Evolutionary conservation across 2,329 filamentous ascomycete species (phyloP).

Genomic region (Ophiocordyceps australis): DNA sequence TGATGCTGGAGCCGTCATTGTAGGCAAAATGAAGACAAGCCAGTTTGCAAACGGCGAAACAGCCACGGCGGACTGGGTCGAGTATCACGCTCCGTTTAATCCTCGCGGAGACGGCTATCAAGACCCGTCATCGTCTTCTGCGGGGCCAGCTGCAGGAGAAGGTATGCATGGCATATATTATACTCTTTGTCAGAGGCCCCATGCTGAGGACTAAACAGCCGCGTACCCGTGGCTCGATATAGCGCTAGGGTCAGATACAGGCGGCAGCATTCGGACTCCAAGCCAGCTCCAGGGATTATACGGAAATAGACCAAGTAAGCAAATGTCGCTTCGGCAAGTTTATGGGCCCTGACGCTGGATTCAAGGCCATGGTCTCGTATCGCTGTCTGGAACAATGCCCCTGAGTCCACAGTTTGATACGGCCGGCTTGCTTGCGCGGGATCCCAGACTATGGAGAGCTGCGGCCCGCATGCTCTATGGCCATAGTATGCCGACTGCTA

Average conservation of each 20-base stretch:
- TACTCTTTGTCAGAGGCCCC: no score
- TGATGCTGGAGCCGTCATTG: slow-evolving; percentile 32
- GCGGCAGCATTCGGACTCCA: slow-evolving; percentile 24
- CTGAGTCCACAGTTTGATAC: slow-evolving; percentile 22
- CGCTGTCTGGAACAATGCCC: slow-evolving; percentile 19
- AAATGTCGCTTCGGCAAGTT: no score
- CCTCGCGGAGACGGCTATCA: slow-evolving; percentile 28
- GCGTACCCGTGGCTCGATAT: slow-evolving; percentile 26
- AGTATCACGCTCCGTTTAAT: slow-evolving; percentile 20
- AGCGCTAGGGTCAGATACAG: slow-evolving; percentile 24
- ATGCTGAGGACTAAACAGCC: no score
- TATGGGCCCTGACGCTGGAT: no score
- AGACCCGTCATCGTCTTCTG: slow-evolving; percentile 20
- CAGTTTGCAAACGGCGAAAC: slow-evolving; percentile 22
- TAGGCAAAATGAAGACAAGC: slow-evolving; percentile 26
- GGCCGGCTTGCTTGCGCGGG: slow-evolving; percentile 20
- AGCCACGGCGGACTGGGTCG: slow-evolving; percentile 26
- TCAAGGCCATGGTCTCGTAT: slow-evolving; percentile 17
- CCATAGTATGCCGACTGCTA: slow-evolving; percentile 15
- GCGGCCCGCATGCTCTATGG: slow-evolving; percentile 12
- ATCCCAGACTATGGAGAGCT: slow-evolving; percentile 13
- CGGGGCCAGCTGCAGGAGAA: slow-evolving; percentile 7
- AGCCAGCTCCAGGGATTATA: slow-evolving; percentile 23
- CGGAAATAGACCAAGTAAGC: slow-evolving; percentile 20
- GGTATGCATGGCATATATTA: no score